phyloP scores from a whole-genome alignment of 371 early-diverging fungal genomes.

The Furculomyces boomerangus region DNA sequence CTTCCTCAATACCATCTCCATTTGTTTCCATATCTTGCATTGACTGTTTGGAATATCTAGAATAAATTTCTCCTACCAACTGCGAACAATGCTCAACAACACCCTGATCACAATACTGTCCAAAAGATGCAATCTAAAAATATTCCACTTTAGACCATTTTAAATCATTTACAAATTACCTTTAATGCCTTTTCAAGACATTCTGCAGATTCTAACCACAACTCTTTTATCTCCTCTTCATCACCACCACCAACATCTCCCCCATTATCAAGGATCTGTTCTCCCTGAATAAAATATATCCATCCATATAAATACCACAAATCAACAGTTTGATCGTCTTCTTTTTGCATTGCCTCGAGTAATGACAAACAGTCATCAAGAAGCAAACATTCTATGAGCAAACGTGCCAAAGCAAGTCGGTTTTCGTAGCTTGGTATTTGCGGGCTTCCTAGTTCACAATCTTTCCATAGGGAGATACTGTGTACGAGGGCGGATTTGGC shows the following conservation, averaged over 20 bases:
- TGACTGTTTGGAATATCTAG: background rate
- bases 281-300: conserved; percentile 69
- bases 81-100: background rate
- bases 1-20: background rate
- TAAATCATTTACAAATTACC: background rate
- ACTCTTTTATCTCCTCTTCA: conserved; percentile 14
- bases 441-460: conserved; percentile 29
- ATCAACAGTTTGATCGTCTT: conserved; percentile 82
- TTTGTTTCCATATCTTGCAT: background rate
- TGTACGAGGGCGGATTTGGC: conserved; percentile 47
- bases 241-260: conserved; percentile 17
- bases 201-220: conserved; percentile 8
- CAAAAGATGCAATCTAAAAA: background rate
- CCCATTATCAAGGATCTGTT: conserved; percentile 26
- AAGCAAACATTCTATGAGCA: conserved; percentile 63
- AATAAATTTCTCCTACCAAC: background rate
- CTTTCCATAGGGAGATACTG: conserved; percentile 56
- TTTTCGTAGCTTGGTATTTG: conserved; percentile 63
- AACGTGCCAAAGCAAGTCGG: conserved; percentile 51
- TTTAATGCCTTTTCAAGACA: conserved; percentile 1
- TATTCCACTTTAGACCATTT: background rate
- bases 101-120: background rate
- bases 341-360: conserved; percentile 57
- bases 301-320: conserved; percentile 87
- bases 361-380: conserved; percentile 61